phyloP scores from a whole-genome alignment of 495 filamentous ascomycete genomes.

The Xylaria acuta region DNA sequence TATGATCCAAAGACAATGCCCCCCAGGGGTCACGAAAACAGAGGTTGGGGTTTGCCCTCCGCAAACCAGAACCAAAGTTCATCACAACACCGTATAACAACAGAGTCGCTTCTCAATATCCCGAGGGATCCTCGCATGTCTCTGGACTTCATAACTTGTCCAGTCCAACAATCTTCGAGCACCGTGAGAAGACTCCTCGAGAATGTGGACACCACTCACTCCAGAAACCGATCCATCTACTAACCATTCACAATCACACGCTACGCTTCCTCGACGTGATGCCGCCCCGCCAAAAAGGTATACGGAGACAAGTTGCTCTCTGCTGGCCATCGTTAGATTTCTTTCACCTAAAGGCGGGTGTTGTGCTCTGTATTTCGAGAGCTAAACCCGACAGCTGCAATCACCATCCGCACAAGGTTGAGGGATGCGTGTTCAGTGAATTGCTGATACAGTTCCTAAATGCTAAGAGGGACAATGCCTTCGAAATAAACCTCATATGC shows the following conservation, averaged over 20 bases:
- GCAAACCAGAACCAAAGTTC: too few species aligned
- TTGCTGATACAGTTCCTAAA: not conserved
- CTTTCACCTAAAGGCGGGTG: too few species aligned
- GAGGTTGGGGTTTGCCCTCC: too few species aligned
- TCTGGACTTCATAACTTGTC: not conserved
- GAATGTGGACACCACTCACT: too few species aligned
- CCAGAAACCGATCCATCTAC: too few species aligned
- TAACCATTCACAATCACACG: too few species aligned
- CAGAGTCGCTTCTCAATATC: not conserved
- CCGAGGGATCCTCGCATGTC: not conserved
- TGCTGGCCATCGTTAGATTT: not conserved
- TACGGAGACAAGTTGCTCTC: not conserved
- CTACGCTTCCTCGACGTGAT: too few species aligned
- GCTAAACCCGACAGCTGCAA: not conserved
- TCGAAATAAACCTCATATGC: not conserved
- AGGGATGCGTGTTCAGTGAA: not conserved
- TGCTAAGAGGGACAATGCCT: not conserved
- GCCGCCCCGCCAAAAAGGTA: too few species aligned
- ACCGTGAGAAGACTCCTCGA: not conserved
- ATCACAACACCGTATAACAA: not conserved
- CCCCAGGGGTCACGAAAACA: too few species aligned
- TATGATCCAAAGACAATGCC: too few species aligned
- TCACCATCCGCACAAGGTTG: not conserved
- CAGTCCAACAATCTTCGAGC: not conserved
- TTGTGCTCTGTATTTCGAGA: not conserved